Evolutionary conservation across 805 yeast species (phyloP).

Genomic region (Metschnikowia continentalis): DNA sequence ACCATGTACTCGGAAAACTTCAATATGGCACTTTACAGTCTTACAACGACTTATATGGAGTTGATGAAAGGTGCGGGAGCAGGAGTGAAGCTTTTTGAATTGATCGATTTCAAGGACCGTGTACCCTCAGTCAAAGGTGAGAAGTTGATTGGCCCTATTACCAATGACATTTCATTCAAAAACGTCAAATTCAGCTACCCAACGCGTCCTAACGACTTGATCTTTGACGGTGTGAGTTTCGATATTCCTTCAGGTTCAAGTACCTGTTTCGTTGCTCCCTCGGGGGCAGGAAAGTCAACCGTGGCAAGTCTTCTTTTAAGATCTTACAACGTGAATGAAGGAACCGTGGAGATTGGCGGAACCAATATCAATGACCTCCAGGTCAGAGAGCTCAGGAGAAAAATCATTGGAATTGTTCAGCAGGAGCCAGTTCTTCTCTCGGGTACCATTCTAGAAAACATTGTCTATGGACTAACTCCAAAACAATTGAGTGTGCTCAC

Average conservation of each 20-base stretch:
- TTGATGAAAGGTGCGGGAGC: slow-evolving; percentile 48
- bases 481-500: slow-evolving; percentile 29
- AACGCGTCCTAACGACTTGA: slow-evolving; percentile 31
- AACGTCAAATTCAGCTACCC: slow-evolving; percentile 42
- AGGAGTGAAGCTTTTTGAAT: slow-evolving; percentile 39
- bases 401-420: slow-evolving; percentile 54
- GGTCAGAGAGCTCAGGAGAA: slow-evolving; percentile 45
- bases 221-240: slow-evolving; percentile 38
- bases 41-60: slow-evolving; percentile 44
- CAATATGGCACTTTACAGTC: slow-evolving; percentile 41
- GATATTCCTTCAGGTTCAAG: slow-evolving; percentile 33
- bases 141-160: slow-evolving; percentile 17
- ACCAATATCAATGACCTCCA: slow-evolving; percentile 45
- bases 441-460: slow-evolving; percentile 54
- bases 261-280: slow-evolving; percentile 49
- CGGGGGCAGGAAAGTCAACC: slow-evolving; percentile 61
- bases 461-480: slow-evolving; percentile 48
- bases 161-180: slow-evolving; percentile 36
- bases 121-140: slow-evolving; percentile 37
- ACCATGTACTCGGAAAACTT: slow-evolving; percentile 44
- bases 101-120: slow-evolving; percentile 35
- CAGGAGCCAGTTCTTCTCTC: slow-evolving; percentile 58
- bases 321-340: slow-evolving; percentile 47
- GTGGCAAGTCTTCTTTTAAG: slow-evolving; percentile 51
- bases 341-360: slow-evolving; percentile 51